These are phyloP conservation scores for Russula ochroleuca DNA, from an alignment of 768 basidiomycete species.

Conservation along the genomic window DNA sequence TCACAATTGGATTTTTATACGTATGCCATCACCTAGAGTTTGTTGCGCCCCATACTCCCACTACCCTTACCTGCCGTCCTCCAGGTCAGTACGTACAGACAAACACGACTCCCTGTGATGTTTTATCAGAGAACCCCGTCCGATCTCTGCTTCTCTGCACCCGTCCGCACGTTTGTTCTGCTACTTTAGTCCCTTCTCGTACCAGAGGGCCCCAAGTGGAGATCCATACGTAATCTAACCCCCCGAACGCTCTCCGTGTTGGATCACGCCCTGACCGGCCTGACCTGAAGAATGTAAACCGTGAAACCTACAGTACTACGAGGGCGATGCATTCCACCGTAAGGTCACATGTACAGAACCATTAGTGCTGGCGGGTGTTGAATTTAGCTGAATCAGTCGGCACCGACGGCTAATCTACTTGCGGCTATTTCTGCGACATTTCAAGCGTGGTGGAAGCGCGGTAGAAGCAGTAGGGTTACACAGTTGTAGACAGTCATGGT, in stretches of 20 bases:
- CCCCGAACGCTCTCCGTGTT: too few species aligned
- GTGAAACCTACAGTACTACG: too few species aligned
- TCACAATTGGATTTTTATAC: conserved; percentile 1
- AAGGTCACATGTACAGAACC: too few species aligned
- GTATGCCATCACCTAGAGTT: conserved; percentile 1
- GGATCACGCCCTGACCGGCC: too few species aligned
- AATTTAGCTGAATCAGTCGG: too few species aligned
- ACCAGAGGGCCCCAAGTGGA: background rate
- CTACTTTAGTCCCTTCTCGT: background rate
- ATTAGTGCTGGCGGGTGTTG: too few species aligned
- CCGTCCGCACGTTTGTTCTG: background rate
- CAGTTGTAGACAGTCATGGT: background rate
- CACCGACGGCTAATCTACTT: too few species aligned
- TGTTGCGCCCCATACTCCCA: conserved; percentile 2
- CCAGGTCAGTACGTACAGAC: background rate
- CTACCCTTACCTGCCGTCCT: background rate
- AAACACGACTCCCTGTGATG: background rate
- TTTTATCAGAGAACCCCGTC: background rate
- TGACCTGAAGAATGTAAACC: too few species aligned
- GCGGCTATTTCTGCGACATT: too few species aligned
- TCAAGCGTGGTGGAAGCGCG: too few species aligned
- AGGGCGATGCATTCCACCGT: too few species aligned
- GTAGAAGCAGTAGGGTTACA: background rate
- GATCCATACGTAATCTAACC: background rate
- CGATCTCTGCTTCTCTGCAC: background rate